phyloP scores from a whole-genome alignment of 768 basidiomycete species.

The Psilocybe cyanescens region DNA sequence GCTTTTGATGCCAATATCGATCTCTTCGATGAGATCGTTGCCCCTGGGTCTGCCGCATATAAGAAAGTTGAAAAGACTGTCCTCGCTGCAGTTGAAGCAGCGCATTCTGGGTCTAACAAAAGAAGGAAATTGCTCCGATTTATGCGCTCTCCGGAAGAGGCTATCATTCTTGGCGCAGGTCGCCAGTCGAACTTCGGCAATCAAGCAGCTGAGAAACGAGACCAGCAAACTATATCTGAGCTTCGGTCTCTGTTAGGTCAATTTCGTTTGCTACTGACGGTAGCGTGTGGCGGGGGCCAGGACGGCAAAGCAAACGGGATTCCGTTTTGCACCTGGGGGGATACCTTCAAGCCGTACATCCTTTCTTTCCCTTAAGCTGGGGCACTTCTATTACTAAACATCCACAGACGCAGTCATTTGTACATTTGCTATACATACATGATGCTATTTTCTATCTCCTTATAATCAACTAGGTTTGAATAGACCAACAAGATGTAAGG shows the following conservation, averaged over 20 bases:
- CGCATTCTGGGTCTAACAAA: conserved; percentile 4
- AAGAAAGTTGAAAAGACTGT: conserved; percentile 45
- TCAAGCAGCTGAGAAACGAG: conserved; percentile 6
- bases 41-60: conserved; percentile 45
- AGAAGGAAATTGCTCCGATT: conserved; percentile 14
- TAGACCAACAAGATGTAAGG: no score
- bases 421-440: conserved; percentile 4
- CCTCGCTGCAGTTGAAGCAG: conserved; percentile 27
- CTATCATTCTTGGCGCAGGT: neutral
- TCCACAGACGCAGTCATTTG: neutral
- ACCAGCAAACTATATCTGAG: conserved; percentile 15
- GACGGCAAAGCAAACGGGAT: conserved; percentile 33
- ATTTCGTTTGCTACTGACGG: conserved; percentile 9
- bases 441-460: neutral
- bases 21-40: conserved; percentile 36
- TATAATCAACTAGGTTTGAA: no score
- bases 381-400: neutral
- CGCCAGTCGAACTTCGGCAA: neutral
- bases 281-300: conserved; percentile 48
- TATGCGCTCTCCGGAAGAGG: neutral
- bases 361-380: conserved; percentile 57
- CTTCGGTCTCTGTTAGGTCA: conserved; percentile 11
- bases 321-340: conserved; percentile 63
- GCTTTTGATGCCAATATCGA: conserved; percentile 47
- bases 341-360: conserved; percentile 62